Evolutionary conservation across 306 rosid genomes (phyloP).

Genomic region (Comarum palustre): DNA sequence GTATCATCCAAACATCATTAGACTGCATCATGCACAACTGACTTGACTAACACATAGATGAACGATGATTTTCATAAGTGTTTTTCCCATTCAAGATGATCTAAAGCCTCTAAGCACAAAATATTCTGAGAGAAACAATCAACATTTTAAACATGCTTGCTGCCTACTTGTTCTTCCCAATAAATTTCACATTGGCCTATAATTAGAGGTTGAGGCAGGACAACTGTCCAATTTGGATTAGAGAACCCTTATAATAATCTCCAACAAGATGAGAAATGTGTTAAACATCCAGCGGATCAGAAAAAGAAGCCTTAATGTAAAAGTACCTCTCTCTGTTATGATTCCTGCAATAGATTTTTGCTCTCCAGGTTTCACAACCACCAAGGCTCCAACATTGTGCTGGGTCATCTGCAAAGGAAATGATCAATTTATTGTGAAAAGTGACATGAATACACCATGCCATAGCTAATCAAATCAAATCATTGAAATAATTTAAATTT

Average conservation of each 20-base stretch:
- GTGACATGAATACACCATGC: conserved; percentile 12
- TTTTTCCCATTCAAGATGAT: not conserved
- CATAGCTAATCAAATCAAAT: conserved; percentile 7
- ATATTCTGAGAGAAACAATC: not conserved
- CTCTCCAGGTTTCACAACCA: conserved; percentile 84
- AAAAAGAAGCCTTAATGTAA: not conserved
- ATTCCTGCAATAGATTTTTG: conserved; percentile 78
- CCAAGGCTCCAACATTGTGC: conserved; percentile 95
- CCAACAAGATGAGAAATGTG: not conserved
- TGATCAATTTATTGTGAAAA: not conserved
- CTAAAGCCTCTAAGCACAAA: not conserved
- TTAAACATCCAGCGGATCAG: not conserved
- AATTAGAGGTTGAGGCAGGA: not conserved
- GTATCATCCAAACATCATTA: not conserved
- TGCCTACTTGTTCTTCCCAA: not conserved
- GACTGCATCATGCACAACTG: not conserved
- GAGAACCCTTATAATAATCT: not conserved
- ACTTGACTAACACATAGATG: not conserved
- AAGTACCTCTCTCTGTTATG: conserved; percentile 88
- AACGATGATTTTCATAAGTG: not conserved
- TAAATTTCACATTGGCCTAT: not conserved
- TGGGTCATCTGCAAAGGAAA: conserved; percentile 79
- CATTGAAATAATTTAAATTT: conserved; percentile 7
- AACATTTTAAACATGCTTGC: not conserved
- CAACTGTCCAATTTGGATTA: not conserved